A percentile compares a stretch with the other conserved stretches of the same genome.
Evolutionary conservation across 495 filamentous ascomycete species (phyloP).

Genomic region (Pyronema domesticum): DNA sequence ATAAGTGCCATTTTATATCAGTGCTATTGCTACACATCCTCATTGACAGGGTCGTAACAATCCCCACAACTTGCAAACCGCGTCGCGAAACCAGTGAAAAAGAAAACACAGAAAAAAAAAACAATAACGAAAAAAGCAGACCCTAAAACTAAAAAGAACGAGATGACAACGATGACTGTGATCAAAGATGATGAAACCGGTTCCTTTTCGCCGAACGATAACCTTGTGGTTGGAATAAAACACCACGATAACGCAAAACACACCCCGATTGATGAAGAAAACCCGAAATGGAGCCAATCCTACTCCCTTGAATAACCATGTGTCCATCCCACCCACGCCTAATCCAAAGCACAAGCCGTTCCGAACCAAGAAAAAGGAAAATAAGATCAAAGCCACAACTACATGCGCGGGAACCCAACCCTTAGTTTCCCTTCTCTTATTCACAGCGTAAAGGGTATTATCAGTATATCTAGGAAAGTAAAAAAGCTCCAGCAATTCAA

Average conservation of each 20-base stretch:
- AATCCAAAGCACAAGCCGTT: neutral
- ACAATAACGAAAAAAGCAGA: neutral
- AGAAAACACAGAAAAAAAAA: neutral
- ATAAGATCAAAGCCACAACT: neutral
- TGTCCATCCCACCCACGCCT: too few species aligned
- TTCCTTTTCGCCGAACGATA: neutral
- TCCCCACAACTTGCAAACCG: neutral
- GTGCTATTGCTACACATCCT: neutral
- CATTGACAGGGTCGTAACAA: neutral
- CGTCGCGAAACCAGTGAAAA: neutral
- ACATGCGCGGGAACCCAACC: neutral
- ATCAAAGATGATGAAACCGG: neutral
- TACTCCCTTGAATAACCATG: too few species aligned
- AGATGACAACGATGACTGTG: neutral
- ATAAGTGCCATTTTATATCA: neutral
- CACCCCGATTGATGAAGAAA: neutral
- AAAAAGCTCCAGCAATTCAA: slow-evolving; percentile 1
- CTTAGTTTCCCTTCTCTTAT: neutral
- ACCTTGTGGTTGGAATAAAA: neutral
- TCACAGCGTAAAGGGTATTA: neutral
- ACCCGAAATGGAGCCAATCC: too few species aligned
- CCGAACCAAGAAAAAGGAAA: neutral
- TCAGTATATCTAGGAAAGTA: neutral
- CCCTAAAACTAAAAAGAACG: neutral
- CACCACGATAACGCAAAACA: neutral